Base-by-base conservation (phyloP, 2,329 filamentous ascomycete genomes). In the Ciborinia camelliae region DNA sequence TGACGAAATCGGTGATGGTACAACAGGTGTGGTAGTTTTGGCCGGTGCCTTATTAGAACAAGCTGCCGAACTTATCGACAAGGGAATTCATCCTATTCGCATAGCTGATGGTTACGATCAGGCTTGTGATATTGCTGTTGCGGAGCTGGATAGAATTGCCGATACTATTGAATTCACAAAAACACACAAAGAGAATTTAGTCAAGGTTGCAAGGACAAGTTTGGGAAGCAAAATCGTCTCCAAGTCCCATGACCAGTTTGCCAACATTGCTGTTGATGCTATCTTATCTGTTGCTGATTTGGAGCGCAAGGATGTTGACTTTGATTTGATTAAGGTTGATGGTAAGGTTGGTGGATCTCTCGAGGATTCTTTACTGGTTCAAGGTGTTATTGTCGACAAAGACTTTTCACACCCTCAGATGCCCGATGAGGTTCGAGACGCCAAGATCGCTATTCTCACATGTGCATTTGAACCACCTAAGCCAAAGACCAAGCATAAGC, bases 401-500 rank as follows among this genome's bases (percentile, higher is more conserved):
- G 96, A 99, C 81, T 99, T 99, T 79, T 98, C 95, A 43, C 95
- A 99, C 78, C 95, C 95, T 15, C 95, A 99, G 81, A 99, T 99
- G 95, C 95, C 95, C 14, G 91, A 90, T 59, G 92, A 97, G 79
- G 94, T 99, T 69, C 86, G 83, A 73, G 92, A 99, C 79, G 96
- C 95, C 75, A 98, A 97, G 83, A 88, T 99, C 75, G 95, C 95
- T 72, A 99, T 99, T 74, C 82, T 99, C 66, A 99, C 95, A 60
- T 99, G 95, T 78, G 92, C 95, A 4, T 99, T 99, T 76, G 95
- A 99, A 81, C 95, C 95, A 39, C 95, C 95, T 59, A 99, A 99
- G 85, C 95, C 95, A 71, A 99, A 99, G 86, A 99, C 95, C 55
- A 99, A 99, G 86, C 95, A 99, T 81, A 96, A 97, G 83, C 86